A percentile compares a stretch with the other conserved stretches of the same genome.
These are phyloP conservation scores for Calonectria hongkongensis DNA, from an alignment of 2,329 filamentous ascomycete genomes.

Conservation along the genomic window DNA sequence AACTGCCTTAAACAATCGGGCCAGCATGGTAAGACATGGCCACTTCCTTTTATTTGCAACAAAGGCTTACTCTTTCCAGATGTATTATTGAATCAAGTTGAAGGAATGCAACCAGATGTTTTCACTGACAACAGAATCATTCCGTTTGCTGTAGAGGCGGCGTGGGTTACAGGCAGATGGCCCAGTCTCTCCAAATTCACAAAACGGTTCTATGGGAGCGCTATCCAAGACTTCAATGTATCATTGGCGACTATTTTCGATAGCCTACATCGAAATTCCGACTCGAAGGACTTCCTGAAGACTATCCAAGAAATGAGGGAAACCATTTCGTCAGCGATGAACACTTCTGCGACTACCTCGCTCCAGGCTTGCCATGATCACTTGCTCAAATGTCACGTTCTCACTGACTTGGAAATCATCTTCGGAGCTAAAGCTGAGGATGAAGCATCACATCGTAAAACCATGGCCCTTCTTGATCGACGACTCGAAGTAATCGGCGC, in stretches of 20 bases:
- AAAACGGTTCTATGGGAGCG: constrained; percentile 69
- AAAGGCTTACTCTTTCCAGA: constrained; percentile 69
- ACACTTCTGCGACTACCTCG: constrained; percentile 84
- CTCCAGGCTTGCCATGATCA: constrained; percentile 88
- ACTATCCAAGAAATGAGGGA: constrained; percentile 80
- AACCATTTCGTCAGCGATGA: constrained; percentile 83
- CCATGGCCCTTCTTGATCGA: constrained; percentile 72
- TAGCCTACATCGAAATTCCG: constrained; percentile 74
- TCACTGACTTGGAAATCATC: constrained; percentile 91
- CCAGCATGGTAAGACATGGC: constrained; percentile 84
- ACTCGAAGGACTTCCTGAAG: constrained; percentile 72
- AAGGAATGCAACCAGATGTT: constrained; percentile 78
- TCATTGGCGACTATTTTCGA: constrained; percentile 78
- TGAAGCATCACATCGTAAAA: constrained; percentile 61
- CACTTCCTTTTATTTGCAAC: not conserved
- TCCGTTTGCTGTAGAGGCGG: constrained; percentile 91
- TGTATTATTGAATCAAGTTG: constrained; percentile 89
- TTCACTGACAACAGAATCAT: constrained; percentile 78
- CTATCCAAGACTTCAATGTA: constrained; percentile 83
- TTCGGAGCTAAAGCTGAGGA: constrained; percentile 68
- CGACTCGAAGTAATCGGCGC: constrained; percentile 93
- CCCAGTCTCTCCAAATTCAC: constrained; percentile 82
- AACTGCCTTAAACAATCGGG: constrained; percentile 96
- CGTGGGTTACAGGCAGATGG: constrained; percentile 93
- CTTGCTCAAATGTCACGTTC: constrained; percentile 89